Evolutionary conservation across 257 asterid genomes (phyloP).

Genomic region (Solanum rostratum): DNA sequence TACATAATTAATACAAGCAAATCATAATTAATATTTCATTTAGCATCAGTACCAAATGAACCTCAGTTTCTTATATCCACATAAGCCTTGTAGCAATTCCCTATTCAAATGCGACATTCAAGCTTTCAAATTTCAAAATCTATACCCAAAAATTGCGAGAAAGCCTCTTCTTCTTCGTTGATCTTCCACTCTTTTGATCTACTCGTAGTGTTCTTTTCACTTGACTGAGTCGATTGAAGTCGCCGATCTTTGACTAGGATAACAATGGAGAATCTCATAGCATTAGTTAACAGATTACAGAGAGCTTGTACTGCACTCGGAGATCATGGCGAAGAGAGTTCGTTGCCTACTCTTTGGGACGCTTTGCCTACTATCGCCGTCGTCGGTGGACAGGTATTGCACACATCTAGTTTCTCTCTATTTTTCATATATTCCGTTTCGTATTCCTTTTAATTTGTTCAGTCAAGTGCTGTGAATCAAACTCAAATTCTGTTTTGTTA

Average conservation of each 20-base stretch:
- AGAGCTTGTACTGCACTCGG: constrained; percentile 90
- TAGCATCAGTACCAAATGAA: no score
- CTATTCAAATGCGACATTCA: background rate
- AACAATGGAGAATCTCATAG: constrained; percentile 53
- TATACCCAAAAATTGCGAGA: background rate
- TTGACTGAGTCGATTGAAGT: background rate
- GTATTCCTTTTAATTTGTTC: background rate
- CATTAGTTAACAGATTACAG: constrained; percentile 60
- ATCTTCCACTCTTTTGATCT: background rate
- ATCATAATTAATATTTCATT: no score
- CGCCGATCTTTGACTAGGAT: background rate
- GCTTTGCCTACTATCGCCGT: constrained; percentile 79
- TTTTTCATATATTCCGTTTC: background rate
- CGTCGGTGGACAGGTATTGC: constrained; percentile 72
- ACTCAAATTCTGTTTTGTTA: background rate
- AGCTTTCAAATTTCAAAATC: background rate
- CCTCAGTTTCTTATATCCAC: no score
- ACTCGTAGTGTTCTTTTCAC: background rate
- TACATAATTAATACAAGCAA: no score
- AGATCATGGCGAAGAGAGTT: constrained; percentile 65
- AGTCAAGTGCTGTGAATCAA: background rate
- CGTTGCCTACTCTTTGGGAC: constrained; percentile 77
- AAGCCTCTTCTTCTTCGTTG: background rate
- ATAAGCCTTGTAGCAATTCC: background rate
- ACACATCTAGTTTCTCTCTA: background rate